Conservation (phyloP, 1,284 basidiomycete genomes). For the Tilletia caries region DNA sequence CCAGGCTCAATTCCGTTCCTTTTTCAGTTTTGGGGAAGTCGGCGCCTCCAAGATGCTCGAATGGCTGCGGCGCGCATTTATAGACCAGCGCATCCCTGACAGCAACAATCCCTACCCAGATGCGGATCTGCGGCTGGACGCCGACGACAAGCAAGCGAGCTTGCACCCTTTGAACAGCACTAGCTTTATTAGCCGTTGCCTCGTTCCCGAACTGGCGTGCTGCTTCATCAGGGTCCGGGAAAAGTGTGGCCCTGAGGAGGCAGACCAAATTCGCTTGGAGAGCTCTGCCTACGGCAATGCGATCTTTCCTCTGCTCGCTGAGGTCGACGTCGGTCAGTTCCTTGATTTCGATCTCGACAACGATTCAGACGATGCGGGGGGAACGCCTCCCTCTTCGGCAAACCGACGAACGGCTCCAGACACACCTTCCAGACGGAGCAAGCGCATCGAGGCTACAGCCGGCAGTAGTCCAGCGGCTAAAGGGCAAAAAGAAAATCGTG, state of each 20-base stretch:
- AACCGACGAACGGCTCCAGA: neutral
- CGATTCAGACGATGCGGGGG: neutral
- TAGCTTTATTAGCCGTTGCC: neutral
- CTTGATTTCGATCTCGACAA: neutral
- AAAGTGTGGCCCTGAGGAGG: neutral
- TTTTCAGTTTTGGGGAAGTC: constrained; percentile 1
- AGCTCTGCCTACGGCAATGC: constrained; percentile 10
- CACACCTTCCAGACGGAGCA: neutral
- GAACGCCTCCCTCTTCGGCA: neutral
- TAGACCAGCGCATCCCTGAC: neutral
- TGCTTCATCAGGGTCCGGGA: constrained; percentile 2
- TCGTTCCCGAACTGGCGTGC: neutral
- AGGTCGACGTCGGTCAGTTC: neutral
- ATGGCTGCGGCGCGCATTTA: constrained; percentile 6
- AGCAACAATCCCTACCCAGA: neutral
- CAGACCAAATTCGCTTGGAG: neutral
- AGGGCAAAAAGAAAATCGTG: neutral
- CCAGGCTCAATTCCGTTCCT: neutral
- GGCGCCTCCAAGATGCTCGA: neutral
- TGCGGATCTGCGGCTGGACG: neutral
- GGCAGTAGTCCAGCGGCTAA: neutral
- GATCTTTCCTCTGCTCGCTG: constrained; percentile 5
- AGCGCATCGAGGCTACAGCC: neutral
- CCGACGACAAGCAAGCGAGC: neutral
- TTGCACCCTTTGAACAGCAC: constrained; percentile 4